Evolutionary conservation across 352 stramenopile genomes (phyloP).

Genomic region (Phytophthora kernoviae): DNA sequence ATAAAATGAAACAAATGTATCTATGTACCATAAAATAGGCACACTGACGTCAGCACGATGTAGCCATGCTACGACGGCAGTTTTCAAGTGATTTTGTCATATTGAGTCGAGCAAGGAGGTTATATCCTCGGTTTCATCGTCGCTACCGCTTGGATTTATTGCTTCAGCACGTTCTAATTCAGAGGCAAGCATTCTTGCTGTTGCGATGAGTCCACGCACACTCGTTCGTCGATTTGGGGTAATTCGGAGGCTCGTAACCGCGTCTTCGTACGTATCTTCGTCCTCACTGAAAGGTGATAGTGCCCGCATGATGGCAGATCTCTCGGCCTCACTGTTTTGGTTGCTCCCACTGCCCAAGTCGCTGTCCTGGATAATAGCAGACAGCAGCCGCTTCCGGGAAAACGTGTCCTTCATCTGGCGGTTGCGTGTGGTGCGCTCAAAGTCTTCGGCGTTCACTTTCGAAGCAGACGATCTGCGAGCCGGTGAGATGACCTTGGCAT

Average conservation of each 20-base stretch:
- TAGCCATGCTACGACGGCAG: constrained; percentile 21
- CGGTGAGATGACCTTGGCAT: constrained; percentile 19
- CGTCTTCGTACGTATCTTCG: constrained; percentile 1
- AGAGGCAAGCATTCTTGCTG: constrained; percentile 56
- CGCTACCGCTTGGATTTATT: constrained; percentile 1
- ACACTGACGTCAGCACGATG: constrained; percentile 7
- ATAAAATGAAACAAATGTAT: background rate
- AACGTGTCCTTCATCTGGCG: constrained; percentile 52
- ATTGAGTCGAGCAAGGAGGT: constrained; percentile 15
- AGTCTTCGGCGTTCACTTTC: constrained; percentile 42
- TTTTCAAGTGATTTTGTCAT: constrained; percentile 6
- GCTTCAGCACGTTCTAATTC: constrained; percentile 41
- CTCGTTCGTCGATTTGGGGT: constrained; percentile 19
- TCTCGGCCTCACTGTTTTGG: constrained; percentile 22
- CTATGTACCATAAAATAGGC: background rate
- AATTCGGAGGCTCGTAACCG: constrained; percentile 16
- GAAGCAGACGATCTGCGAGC: constrained; percentile 19
- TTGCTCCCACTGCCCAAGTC: constrained; percentile 40
- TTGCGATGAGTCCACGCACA: constrained; percentile 46
- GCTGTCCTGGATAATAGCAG: constrained; percentile 60
- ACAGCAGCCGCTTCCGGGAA: constrained; percentile 54
- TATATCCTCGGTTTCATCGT: constrained; percentile 18
- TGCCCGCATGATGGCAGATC: constrained; percentile 32
- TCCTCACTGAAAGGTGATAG: constrained; percentile 41
- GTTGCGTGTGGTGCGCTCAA: constrained; percentile 57